A percentile compares a stretch with the other conserved stretches of the same genome.
phyloP scores from a whole-genome alignment of 495 filamentous ascomycete species.

The Aspergillus bridgeri region DNA sequence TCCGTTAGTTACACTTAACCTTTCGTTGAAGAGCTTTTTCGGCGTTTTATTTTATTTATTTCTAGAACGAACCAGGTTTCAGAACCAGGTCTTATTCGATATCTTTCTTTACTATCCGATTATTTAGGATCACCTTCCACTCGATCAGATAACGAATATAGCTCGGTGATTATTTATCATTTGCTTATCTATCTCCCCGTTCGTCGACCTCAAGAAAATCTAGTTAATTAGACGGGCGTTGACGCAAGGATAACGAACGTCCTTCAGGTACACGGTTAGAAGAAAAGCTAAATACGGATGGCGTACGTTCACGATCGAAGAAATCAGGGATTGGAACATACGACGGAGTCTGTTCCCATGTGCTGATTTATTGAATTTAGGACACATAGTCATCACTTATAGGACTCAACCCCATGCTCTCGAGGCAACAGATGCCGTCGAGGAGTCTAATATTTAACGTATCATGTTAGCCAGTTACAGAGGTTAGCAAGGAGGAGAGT shows the following conservation, averaged over 20 bases:
- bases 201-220: background rate
- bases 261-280: background rate
- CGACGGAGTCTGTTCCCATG: conserved; percentile 20
- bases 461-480: conserved; percentile 15
- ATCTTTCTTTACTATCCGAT: conserved; percentile 20
- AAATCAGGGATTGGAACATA: conserved; percentile 23
- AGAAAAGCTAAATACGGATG: conserved; percentile 19
- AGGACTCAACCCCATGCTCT: conserved; percentile 14
- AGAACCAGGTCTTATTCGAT: conserved; percentile 27
- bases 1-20: conserved; percentile 7
- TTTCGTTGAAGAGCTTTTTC: conserved; percentile 15
- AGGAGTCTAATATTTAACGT: conserved; percentile 17
- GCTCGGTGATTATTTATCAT: background rate
- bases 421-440: conserved; percentile 14
- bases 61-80: conserved; percentile 9
- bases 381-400: conserved; percentile 14
- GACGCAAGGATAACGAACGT: conserved; percentile 16
- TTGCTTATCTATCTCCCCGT: background rate
- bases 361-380: conserved; percentile 2
- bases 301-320: conserved; percentile 17
- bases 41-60: conserved; percentile 10
- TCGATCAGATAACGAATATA: conserved; percentile 30
- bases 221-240: background rate
- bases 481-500: conserved; percentile 7
- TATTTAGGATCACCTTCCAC: conserved; percentile 28